Evolutionary conservation across 257 asterid genomes (phyloP), one percentile per base, ranked within the genome.

Genomic region (Salvia hispanica): DNA sequence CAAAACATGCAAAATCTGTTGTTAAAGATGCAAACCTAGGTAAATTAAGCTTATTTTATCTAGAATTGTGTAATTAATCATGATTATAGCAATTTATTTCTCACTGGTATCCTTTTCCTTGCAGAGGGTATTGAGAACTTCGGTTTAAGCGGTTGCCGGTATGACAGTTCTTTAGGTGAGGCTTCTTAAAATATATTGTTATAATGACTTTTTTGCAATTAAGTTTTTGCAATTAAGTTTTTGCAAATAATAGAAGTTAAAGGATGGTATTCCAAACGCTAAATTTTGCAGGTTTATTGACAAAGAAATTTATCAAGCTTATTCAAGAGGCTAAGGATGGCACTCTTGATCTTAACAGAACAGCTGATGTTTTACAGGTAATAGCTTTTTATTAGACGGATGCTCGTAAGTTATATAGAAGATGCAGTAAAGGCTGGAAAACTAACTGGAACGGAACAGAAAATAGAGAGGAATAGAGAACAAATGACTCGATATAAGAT

Each of bases 81-180:
- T 55, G 25, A 56, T 60, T 45, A 55, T 43, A 58, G 36, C 14
- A 36, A 58, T 64, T 67, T 67, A 16, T 54, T 54, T 72, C 61
- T 58, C 18, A 59, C 42, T 69, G 55, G 55, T 75, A 44, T 62
- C 74, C 40, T 36, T 46, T 65, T 65, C 63, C 55, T 50, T 75
- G 74, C 86, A 91, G 95, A 80, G 71, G 67, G 67, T 43, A 79
- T 53, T 62, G 83, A 86, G 31, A 82, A 80, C 73, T 62, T 71
- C 48, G 77, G 54, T 62, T 68, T 70, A 62, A 75, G 66, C 52
- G 67, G 71, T 54, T 77, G 77, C 63, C 82, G 96, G 45, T 86
- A 80, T 74, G 96, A 88, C 79, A 91, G 87, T 77, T 91, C 97
- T 52, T 78, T 91, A 83, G 95, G 97, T 88, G 66, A 75, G 91